These are phyloP conservation scores for Suillus weaverae DNA, from an alignment of 768 basidiomycete genomes.

Conservation along the genomic window DNA sequence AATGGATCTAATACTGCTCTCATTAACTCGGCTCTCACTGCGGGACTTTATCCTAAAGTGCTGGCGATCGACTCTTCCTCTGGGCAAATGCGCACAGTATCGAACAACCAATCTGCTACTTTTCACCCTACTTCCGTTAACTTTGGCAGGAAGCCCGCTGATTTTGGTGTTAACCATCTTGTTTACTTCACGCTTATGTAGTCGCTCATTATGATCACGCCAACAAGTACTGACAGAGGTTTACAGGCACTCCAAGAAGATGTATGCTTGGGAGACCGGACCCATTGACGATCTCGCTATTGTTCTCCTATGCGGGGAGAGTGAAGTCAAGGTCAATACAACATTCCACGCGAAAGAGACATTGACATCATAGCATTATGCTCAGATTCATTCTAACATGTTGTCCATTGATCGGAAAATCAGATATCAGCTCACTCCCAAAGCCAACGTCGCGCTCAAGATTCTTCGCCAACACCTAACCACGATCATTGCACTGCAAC, in stretches of 20 bases:
- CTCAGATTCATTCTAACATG: conserved; percentile 69
- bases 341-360: not conserved
- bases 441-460: conserved; percentile 79
- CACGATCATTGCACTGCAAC: conserved; percentile 60
- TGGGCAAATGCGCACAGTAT: conserved; percentile 73
- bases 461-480: conserved; percentile 65
- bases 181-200: conserved; percentile 90
- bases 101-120: conserved; percentile 73
- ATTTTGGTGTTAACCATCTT: conserved; percentile 75
- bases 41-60: conserved; percentile 91
- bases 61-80: conserved; percentile 62
- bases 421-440: conserved; percentile 67
- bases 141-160: conserved; percentile 63
- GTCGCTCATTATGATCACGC: conserved; percentile 19
- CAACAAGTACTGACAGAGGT: conserved; percentile 8
- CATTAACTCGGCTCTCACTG: conserved; percentile 78
- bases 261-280: conserved; percentile 93
- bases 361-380: conserved; percentile 7
- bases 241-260: conserved; percentile 85
- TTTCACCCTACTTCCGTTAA: conserved; percentile 96
- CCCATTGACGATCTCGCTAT: conserved; percentile 84
- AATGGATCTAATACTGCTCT: conserved; percentile 67
- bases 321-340: conserved; percentile 74
- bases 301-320: conserved; percentile 84
- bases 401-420: conserved; percentile 84